Evolutionary conservation across 2,329 filamentous ascomycete species (phyloP), one percentile per base, ranked within the genome.

Genomic region (Beauveria caledonica): DNA sequence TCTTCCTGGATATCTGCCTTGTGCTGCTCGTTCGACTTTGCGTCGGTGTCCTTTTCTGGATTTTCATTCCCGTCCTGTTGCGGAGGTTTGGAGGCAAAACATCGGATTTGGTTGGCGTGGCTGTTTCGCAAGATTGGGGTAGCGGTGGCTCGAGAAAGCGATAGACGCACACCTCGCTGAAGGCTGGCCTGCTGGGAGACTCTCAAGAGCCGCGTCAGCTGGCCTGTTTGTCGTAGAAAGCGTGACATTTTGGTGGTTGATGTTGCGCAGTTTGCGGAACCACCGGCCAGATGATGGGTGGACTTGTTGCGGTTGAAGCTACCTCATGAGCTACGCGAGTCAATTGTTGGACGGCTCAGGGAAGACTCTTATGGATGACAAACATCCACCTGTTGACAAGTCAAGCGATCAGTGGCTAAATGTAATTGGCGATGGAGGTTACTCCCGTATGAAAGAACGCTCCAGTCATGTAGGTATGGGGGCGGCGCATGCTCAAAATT

Each of bases 211-310:
- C 82, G 81, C 75, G 84, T 83, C 71, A 89, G 76, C 72, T 84
- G 82, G 77, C 84, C 83, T 72, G 86, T 81, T 73, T 85, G 84
- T 72, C 86, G 83, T 66, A 88, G 76, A 69, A 86, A 77, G 68
- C 83, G 83, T 72, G 85, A 85, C 86, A 89, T 89, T 74, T 72
- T 68, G 66, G 66, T 64, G 64, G 64, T 67, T 62, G 63, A 64
- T 63, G 65, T 65, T 68, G 66, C 70, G 68, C 69, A 66, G 64
- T 66, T 58, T 67, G 68, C 71, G 72, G 72, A 69, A 71, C 65
- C 66, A 68, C 72, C 72, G 72, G 57, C 56, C 70, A 63, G 64
- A 66, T 65, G 64, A 66, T 60, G 62, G 51, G 63, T 63, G 62
- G 59, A 21, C 63, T 60, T 25, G 59, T 64, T 58, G 62, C 49